Evolutionary conservation across 164 flowering plant genomes (phyloP).

Genomic region (Santalum album): DNA sequence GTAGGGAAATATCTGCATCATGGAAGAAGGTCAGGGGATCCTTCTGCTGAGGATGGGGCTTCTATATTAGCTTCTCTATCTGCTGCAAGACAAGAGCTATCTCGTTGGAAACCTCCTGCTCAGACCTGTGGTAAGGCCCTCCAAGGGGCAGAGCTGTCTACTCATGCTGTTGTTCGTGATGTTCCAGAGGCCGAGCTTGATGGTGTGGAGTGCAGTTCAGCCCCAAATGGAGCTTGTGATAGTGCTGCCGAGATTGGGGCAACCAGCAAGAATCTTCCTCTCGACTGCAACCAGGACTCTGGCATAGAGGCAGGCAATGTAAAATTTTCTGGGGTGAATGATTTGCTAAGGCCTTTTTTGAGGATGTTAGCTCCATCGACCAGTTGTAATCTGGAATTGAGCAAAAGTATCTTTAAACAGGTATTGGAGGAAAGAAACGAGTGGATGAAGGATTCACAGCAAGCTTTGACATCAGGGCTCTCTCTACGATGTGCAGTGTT

Average conservation of each 20-base stretch:
- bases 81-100: conserved; percentile 40
- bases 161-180: conserved; percentile 38
- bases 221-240: conserved; percentile 30
- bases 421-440: conserved; percentile 50
- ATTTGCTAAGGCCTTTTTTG: conserved; percentile 34
- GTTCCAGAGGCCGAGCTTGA: conserved; percentile 45
- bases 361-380: conserved; percentile 32
- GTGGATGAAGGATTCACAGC: conserved; percentile 44
- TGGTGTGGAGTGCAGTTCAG: conserved; percentile 42
- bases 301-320: conserved; percentile 46
- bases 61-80: conserved; percentile 80
- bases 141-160: conserved; percentile 33
- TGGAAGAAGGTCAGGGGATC: conserved; percentile 61
- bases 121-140: conserved; percentile 34
- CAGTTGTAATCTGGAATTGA: conserved; percentile 32
- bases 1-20: conserved; percentile 41
- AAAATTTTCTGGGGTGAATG: conserved; percentile 37
- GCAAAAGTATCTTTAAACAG: conserved; percentile 39
- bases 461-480: conserved; percentile 47
- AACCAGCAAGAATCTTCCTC: conserved; percentile 29
- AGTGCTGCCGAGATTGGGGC: conserved; percentile 42
- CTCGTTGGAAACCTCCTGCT: conserved; percentile 44
- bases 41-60: conserved; percentile 75
- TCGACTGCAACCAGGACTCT: conserved; percentile 40
- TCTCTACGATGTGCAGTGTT: conserved; percentile 45